Conservation (phyloP, 179 eudicot genomes). For the Spergularia azorica region DNA sequence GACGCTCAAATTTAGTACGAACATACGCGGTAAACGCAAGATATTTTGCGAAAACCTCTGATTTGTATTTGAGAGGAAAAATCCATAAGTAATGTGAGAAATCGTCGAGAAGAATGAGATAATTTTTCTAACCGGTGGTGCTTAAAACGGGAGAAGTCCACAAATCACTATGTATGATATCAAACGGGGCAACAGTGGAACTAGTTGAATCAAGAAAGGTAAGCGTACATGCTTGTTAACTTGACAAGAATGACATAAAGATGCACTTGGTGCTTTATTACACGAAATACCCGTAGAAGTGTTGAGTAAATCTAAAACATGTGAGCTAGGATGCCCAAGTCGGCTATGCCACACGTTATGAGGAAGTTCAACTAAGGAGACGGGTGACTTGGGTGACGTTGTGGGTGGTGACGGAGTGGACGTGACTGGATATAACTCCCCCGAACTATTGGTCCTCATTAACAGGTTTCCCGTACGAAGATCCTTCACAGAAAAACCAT, state of each 20-base stretch:
- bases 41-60: background rate
- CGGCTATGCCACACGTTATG: background rate
- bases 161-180: too few relatives aligned
- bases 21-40: background rate
- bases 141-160: background rate
- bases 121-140: background rate
- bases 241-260: background rate
- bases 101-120: background rate
- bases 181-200: background rate
- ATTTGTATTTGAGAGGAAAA: background rate
- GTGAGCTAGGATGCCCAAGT: background rate
- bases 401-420: too few relatives aligned
- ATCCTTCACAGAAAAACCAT: too few relatives aligned
- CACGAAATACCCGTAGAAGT: background rate
- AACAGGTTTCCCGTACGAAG: too few relatives aligned
- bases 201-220: background rate
- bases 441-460: too few relatives aligned
- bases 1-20: background rate
- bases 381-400: background rate
- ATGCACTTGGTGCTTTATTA: background rate
- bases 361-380: background rate
- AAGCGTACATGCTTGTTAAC: background rate
- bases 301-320: background rate
- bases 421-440: too few relatives aligned
- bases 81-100: background rate